These are phyloP conservation scores for Aspergillus sp. DNA, from an alignment of 2,329 filamentous ascomycete genomes.

Conservation along the genomic window DNA sequence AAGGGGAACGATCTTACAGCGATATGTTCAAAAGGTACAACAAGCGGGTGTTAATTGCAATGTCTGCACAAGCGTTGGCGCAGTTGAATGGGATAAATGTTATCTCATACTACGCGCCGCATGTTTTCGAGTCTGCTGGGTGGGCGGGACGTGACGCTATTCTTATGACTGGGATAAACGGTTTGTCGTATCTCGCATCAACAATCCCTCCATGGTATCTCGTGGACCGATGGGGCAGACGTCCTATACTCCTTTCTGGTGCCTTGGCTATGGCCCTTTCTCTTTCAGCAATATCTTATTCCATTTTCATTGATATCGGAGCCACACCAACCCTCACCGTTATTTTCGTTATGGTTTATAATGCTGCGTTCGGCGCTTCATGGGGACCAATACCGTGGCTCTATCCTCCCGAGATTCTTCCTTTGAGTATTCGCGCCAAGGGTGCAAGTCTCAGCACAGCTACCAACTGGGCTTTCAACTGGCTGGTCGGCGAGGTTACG, in stretches of 20 bases:
- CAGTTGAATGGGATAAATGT: conserved; percentile 99
- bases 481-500: conserved; percentile 93
- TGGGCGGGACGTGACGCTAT: conserved; percentile 89
- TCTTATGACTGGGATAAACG: conserved; percentile 96
- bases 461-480: conserved; percentile 98
- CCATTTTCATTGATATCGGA: conserved; percentile 79
- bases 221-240: conserved; percentile 86
- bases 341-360: conserved; percentile 96
- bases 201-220: conserved; percentile 97
- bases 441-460: conserved; percentile 95
- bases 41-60: conserved; percentile 94
- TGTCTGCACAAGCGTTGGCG: conserved; percentile 94
- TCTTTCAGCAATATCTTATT: conserved; percentile 88
- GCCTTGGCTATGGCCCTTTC: conserved; percentile 87
- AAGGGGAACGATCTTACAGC: conserved; percentile 84
- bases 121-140: conserved; percentile 96
- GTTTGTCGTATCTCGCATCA: conserved; percentile 83
- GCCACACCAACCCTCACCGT: conserved; percentile 83
- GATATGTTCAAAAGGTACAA: conserved; percentile 96
- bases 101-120: conserved; percentile 96
- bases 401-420: conserved; percentile 97
- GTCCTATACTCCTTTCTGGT: conserved; percentile 84
- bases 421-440: conserved; percentile 93
- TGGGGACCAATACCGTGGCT: conserved; percentile 99
- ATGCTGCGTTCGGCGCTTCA: conserved; percentile 93